phyloP scores from a whole-genome alignment of 495 filamentous ascomycete genomes.

The Pseudevernia furfuracea region DNA sequence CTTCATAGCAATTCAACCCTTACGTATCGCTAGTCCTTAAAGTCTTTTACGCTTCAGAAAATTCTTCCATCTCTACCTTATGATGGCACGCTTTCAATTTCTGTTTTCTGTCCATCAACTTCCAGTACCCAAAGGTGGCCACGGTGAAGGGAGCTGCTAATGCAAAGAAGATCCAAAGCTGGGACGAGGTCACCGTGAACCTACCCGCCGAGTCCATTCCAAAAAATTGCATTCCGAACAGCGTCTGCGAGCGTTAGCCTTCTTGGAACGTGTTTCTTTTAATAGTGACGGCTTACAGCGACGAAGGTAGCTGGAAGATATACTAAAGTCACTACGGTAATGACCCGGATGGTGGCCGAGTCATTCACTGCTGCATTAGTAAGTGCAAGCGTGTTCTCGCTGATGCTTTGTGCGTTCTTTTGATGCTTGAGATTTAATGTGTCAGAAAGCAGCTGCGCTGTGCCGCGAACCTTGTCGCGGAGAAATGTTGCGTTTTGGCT shows the following conservation, averaged over 20 bases:
- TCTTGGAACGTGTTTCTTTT: too few species aligned
- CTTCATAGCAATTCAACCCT: too few species aligned
- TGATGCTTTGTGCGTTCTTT: background rate
- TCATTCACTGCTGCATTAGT: slow-evolving; percentile 4
- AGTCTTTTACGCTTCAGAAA: too few species aligned
- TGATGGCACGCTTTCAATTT: background rate
- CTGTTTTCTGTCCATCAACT: slow-evolving; percentile 6
- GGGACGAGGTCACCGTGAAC: background rate
- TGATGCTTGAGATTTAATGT: slow-evolving; percentile 15
- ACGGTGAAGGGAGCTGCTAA: background rate
- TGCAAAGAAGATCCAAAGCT: slow-evolving; percentile 11
- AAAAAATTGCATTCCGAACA: slow-evolving; percentile 12
- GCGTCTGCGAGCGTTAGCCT: background rate
- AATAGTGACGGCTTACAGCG: too few species aligned
- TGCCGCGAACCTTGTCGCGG: background rate
- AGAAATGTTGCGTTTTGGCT: slow-evolving; percentile 7
- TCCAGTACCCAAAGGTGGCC: slow-evolving; percentile 8
- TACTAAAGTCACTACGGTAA: slow-evolving; percentile 9
- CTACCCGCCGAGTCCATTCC: background rate
- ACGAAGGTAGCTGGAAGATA: slow-evolving; percentile 11
- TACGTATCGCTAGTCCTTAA: too few species aligned
- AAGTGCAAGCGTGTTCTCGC: slow-evolving; percentile 1
- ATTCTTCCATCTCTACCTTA: too few species aligned
- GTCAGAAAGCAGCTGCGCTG: slow-evolving; percentile 2
- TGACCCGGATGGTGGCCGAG: slow-evolving; percentile 11